A percentile compares a stretch with the other conserved stretches of the same genome.
Conservation (phyloP, 225 moss, liverwort and hornwort genomes). For the Antitrichia curtipendula region DNA sequence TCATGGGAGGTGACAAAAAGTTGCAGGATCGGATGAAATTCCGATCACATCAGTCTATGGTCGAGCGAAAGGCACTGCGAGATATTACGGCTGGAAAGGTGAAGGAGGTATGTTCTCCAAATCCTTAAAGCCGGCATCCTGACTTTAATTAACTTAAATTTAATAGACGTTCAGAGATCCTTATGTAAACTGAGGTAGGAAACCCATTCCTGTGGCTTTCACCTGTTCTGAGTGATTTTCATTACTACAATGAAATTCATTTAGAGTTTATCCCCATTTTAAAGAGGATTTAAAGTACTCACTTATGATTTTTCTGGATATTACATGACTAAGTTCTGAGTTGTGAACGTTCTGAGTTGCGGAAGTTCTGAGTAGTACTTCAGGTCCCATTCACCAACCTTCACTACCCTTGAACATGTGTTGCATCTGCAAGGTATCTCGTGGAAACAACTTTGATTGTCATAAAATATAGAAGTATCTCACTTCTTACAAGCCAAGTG, state of each 20-base stretch:
- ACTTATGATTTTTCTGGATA: background rate
- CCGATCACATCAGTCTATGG: slow-evolving; percentile 25
- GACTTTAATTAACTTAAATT: background rate
- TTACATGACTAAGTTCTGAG: background rate
- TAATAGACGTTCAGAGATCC: background rate
- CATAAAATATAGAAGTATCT: background rate
- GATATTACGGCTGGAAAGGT: background rate
- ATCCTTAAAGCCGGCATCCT: background rate
- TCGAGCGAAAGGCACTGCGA: slow-evolving; percentile 22
- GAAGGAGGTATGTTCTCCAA: background rate
- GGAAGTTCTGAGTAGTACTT: background rate
- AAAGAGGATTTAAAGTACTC: background rate
- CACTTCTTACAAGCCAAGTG: background rate
- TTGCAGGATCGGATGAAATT: slow-evolving; percentile 54
- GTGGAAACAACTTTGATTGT: background rate
- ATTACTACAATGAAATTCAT: background rate
- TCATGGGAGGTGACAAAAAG: slow-evolving; percentile 63
- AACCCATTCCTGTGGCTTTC: background rate
- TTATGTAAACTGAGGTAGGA: background rate
- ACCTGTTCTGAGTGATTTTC: background rate
- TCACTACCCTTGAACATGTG: background rate
- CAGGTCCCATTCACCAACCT: background rate
- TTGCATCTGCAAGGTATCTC: background rate
- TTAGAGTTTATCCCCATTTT: background rate
- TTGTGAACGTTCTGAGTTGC: background rate